Base-by-base conservation (phyloP, 306 rosid genomes). In the Acacia acuminata region DNA sequence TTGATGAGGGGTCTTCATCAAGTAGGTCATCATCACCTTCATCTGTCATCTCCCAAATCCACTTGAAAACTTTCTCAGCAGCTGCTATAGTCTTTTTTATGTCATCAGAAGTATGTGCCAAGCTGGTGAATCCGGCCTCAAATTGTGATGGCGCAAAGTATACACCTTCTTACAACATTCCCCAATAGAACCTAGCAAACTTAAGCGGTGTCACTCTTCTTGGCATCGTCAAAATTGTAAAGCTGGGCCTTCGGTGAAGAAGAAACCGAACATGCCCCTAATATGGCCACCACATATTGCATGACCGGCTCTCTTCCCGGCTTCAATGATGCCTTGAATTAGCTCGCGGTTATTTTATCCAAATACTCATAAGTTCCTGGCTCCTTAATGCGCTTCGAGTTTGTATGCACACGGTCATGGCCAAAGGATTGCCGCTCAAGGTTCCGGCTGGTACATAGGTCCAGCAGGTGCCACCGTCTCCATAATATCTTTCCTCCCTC, bases 401-500 rank as follows among this genome's bases (percentile, higher is more conserved):
- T 42, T 96, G 94, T 76, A 92, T 96, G 14, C 98, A 98, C 0
- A 98, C 98, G 13, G 97, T 96, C 99, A 96, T 96, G 81, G 99
- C 99, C 84, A 96, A 88, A 42, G 99, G 98, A 77, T 96, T 96
- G 22, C 98, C 98, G 10, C 97, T 96, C 87, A 96, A 79, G 82
- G 98, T 94, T 80, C 99, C 98, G 10, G 97, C 82, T 92, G 98
- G 87, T 96, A 96, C 97, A 96, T 90, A 0, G 99, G 99, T 71
- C 98, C 95, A 14, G 99, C 96, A 0, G 98, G 98, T 15, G 98
- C 99, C 82, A 96, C 97, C 94, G 90, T 91, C 81, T 96, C 90
- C 99, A 94, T 91, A 22, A 96, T 96, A 82, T 96, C 98, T 84
- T 90, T 86, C 88, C 94, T 87, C 70, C 99, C 99, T 61, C 99